Evolutionary conservation across 257 asterid species (phyloP), one percentile per base, ranked within the genome.

Genomic region (Thymus quinquecostatus): DNA sequence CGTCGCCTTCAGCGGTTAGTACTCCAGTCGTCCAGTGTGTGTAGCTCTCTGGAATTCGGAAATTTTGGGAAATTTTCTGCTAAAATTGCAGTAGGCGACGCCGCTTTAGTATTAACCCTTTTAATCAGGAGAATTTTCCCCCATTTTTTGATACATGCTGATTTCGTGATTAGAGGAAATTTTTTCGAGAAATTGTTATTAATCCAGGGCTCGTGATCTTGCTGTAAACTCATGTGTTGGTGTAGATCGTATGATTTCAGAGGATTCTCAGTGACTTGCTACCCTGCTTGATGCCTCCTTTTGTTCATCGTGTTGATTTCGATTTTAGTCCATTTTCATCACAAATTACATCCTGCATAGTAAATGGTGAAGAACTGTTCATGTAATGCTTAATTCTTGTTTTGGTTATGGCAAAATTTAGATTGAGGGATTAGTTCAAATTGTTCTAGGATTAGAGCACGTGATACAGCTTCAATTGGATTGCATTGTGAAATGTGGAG

Each of bases 1-100:
- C 84, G 86, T 92, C 13, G 98, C 98, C 71, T 90, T 92, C 76
- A 90, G 98, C 81, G 98, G 98, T 92, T 13, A 64, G 74, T 28
- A 43, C 4, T 7, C 12, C 9, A 1, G 1, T 6, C 2, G 50
- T 1, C 11, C 29, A 40, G 43, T 50, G 13, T 21, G 58, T 34
- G 33, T 34, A 21, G 54, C 0, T 21, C 21, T 21, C 21, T 21
- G 21, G 21, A 21, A 21, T 21, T 21, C 21, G 21, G 21, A 21
- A 21, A 48, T 12, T 21, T 38, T 1, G 3, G 44, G 55, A 53
- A 28, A 29, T 69, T 29, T 55, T 55, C 10, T 21, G 21, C 21
- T 21, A 21, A 21, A 21, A 21, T 21, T 21, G 21, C 21, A 13
- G 51, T 6, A 6, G 53, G 38, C 1, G 51, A 47, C 53, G 21